Conservation (phyloP, 2,329 filamentous ascomycete genomes). For the Aureobasidium musti region DNA sequence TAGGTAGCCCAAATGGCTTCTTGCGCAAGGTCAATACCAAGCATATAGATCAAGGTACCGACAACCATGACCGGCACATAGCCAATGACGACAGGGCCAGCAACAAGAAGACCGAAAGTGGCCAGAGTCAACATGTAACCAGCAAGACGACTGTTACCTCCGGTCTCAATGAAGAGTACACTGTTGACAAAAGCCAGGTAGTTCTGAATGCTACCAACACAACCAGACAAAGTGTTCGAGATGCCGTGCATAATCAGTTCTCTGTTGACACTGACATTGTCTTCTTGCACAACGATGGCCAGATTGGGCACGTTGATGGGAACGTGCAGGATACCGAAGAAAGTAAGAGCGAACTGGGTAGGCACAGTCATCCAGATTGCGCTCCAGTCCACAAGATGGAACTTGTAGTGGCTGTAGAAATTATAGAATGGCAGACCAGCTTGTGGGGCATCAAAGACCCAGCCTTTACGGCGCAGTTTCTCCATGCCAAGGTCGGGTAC, state of each 20-base stretch:
- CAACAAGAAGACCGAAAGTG: conserved; percentile 78
- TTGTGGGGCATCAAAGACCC: conserved; percentile 88
- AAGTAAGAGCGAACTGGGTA: conserved; percentile 94
- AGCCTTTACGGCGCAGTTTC: conserved; percentile 70
- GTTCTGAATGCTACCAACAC: conserved; percentile 85
- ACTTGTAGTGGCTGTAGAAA: conserved; percentile 89
- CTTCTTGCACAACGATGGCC: conserved; percentile 85
- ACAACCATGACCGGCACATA: conserved; percentile 98
- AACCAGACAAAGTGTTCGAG: conserved; percentile 87
- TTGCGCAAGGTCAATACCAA: conserved; percentile 86
- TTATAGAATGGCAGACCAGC: conserved; percentile 92
- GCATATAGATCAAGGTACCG: conserved; percentile 88
- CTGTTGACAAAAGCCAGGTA: conserved; percentile 98
- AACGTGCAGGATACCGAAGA: conserved; percentile 95
- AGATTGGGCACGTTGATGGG: conserved; percentile 97
- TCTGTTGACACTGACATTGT: conserved; percentile 85
- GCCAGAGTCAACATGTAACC: conserved; percentile 79
- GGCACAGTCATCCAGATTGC: conserved; percentile 83
- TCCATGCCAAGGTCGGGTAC: conserved; percentile 68
- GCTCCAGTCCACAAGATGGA: conserved; percentile 67
- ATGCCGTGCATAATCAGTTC: conserved; percentile 91
- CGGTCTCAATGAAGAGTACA: conserved; percentile 92
- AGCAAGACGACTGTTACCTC: conserved; percentile 81
- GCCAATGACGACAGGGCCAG: conserved; percentile 85
- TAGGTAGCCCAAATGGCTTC: conserved; percentile 88